Evolutionary conservation across 176 grass and related monocot species (phyloP), one percentile per base, ranked within the genome.

Genomic region (Alloteropsis semialata): DNA sequence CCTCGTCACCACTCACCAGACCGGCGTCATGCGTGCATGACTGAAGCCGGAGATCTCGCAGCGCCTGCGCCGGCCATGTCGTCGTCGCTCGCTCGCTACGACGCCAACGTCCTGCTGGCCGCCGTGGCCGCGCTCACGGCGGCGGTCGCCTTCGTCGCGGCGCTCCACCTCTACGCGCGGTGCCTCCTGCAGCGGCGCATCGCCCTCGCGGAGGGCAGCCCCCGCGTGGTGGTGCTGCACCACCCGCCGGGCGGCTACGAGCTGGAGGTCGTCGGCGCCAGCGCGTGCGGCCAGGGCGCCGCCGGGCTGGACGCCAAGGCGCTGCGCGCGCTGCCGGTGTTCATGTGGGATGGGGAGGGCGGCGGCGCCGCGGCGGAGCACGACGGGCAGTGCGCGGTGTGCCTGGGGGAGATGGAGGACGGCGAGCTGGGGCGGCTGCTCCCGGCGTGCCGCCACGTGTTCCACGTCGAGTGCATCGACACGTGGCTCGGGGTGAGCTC

Each of bases 401-500:
- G 92, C 70, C 74, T 94, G 3, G 72, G 92, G 39, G 75, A 65
- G 75, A 82, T 86, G 75, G 92, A 84, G 64, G 83, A 81, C 43
- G 86, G 83, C 46, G 83, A 91, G 71, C 76, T 91, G 1, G 85
- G 83, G 13, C 72, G 86, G 88, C 30, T 90, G 83, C 86, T 91
- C 45, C 83, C 83, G 46, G 83, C 51, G 29, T 94, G 88, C 92
- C 51, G 67, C 79, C 92, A 91, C 56, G 64, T 54, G 34, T 91
- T 94, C 63, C 92, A 94, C 79, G 83, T 53, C 3, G 75, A 65
- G 15, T 91, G 92, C 83, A 86, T 94, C 75, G 83, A 94, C 71
- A 78, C 78, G 50, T 94, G 92, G 92, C 50, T 94, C 49, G 22
- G 41, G 30, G 63, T 80, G 3, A 88, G 84, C 83, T 67, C 80